Percentiles rank a stretch among this genome's conserved stretches.
Evolutionary conservation across 768 basidiomycete genomes (phyloP).

Genomic region (Termitomyces sp.): DNA sequence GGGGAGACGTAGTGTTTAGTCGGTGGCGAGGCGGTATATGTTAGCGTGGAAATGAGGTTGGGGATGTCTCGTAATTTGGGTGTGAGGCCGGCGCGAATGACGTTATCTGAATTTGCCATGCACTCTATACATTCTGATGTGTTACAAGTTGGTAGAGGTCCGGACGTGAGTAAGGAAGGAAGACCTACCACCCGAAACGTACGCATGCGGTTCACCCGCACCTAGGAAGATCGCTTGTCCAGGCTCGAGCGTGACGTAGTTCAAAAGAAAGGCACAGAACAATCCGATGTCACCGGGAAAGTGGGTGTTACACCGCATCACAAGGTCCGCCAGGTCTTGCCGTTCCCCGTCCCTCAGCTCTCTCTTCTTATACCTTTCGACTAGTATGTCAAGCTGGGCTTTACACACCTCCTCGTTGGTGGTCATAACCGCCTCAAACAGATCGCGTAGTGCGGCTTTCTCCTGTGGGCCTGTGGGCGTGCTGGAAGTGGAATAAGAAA

Average conservation of each 20-base stretch:
- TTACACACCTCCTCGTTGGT: constrained; percentile 51
- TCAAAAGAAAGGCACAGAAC: constrained; percentile 49
- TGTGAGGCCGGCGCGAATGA: constrained; percentile 96
- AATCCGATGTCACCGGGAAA: constrained; percentile 93
- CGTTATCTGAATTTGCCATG: constrained; percentile 99
- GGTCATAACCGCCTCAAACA: constrained; percentile 85
- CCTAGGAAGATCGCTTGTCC: constrained; percentile 94
- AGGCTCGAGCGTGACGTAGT: constrained; percentile 70
- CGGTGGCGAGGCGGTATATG: constrained; percentile 70
- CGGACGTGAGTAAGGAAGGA: neutral
- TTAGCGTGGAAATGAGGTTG: constrained; percentile 82
- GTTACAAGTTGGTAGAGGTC: neutral
- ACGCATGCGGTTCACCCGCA: constrained; percentile 96
- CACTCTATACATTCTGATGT: constrained; percentile 76
- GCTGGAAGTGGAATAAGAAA: constrained; percentile 34
- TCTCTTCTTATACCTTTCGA: constrained; percentile 53
- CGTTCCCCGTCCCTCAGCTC: constrained; percentile 34
- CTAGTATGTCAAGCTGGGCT: constrained; percentile 48
- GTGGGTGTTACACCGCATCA: constrained; percentile 57
- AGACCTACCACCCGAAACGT: constrained; percentile 79
- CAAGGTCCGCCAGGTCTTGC: constrained; percentile 50
- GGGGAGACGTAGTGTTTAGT: constrained; percentile 68
- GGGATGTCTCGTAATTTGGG: constrained; percentile 94
- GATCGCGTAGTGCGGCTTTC: constrained; percentile 59
- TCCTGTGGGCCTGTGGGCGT: constrained; percentile 39